Base-by-base conservation (phyloP, 352 stramenopile genomes). In the Phytopythium chamaehyphon region DNA sequence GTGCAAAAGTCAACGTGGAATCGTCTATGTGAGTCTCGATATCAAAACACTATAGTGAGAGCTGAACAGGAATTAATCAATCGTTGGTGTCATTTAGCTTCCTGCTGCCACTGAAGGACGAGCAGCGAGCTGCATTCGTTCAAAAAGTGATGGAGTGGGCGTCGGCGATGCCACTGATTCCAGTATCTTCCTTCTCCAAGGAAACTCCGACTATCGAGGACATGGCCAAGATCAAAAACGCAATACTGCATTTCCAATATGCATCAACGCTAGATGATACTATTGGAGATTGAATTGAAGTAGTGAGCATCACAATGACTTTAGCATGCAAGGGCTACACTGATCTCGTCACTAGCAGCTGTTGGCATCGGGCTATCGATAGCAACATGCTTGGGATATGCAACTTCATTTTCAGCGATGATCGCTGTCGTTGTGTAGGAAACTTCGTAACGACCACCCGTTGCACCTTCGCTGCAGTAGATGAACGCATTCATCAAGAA, bases 401-500 rank as follows among this genome's bases (percentile, higher is more conserved):
- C 14, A 12, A 1, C 16, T 8, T 1, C 16, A 7, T 59, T 69
- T 42, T 62, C 35, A 22, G 57, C 43, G 33, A 53, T 57, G 38
- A 73, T 56, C 19, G 80, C 64, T 0, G 45, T 66, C 12, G 73
- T 88, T 49, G 61, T 39, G 57, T 87, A 91, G 2, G 66, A 82
- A 35, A 91, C 81, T 36, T 86, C 84, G 48, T 76, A 53, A 16
- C 81, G 60, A 6, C 81, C 77, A 15, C 81, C 81, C 3, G 81
- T 91, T 9, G 81, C 81, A 24, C 81, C 81, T 66, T 88, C 81
- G 55, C 81, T 91, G 9, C 64, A 61, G 53, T 83, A 88, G 43
- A 91, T 86, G 52, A 91, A 91, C 15, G 85, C 18, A 40, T 81
- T 86, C 81, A 91, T 89, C 39, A 89, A 59, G 50, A 89, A 89